Percentiles rank a stretch among this genome's conserved stretches.
phyloP scores from a whole-genome alignment of 2,329 filamentous ascomycete genomes.

The Paecilomyces dactylethromorphus region DNA sequence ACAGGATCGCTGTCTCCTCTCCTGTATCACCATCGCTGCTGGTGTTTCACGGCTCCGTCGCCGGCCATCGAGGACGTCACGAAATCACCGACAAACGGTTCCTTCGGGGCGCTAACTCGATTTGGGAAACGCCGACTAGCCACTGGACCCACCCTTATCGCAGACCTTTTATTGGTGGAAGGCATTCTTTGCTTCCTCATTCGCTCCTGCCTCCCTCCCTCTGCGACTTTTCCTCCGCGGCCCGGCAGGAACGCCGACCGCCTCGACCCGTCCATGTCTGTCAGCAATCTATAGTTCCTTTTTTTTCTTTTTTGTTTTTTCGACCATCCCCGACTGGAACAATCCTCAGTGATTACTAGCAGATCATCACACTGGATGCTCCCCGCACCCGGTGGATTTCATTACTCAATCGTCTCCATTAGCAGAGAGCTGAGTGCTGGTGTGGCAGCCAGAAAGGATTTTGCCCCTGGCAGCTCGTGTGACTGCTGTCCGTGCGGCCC shows the following conservation, averaged over 20 bases:
- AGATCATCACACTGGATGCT: neutral
- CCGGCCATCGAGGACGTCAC: neutral
- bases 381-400: neutral
- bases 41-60: no score
- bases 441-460: neutral
- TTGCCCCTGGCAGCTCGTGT: neutral
- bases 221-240: neutral
- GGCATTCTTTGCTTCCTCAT: neutral
- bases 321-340: no score
- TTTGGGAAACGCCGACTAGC: neutral
- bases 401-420: neutral
- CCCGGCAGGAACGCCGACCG: neutral
- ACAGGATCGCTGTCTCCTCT: neutral
- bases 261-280: neutral
- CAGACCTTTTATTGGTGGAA: neutral
- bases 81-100: neutral
- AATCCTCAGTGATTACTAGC: no score
- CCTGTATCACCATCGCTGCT: no score
- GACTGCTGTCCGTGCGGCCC: no score
- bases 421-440: no score
- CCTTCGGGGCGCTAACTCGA: neutral
- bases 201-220: neutral
- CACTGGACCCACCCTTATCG: neutral
- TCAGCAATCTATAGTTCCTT: neutral
- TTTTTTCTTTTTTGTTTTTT: neutral